A percentile compares a stretch with the other conserved stretches of the same genome.
Conservation (phyloP, 768 basidiomycete species). For the Mycena olivaceomarginata region DNA sequence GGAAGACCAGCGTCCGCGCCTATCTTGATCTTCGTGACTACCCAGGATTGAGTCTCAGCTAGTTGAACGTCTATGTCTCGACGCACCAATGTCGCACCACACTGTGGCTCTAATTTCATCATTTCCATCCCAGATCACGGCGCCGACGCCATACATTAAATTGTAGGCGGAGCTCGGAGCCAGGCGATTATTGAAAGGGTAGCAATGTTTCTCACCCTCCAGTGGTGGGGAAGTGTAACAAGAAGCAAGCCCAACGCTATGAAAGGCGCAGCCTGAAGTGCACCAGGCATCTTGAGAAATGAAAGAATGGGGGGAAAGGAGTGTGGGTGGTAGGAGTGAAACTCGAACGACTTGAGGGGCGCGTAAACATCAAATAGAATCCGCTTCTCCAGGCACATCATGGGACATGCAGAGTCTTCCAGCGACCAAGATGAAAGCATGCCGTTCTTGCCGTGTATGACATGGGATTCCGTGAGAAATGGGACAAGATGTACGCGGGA, state of each 20-base stretch:
- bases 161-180: constrained; percentile 54
- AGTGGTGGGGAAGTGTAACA: constrained; percentile 51
- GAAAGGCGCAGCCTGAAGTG: constrained; percentile 34
- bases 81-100: constrained; percentile 67
- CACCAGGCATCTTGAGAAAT: constrained; percentile 32
- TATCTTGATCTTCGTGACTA: constrained; percentile 54
- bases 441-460: constrained; percentile 9
- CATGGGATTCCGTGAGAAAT: not conserved
- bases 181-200: constrained; percentile 56
- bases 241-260: constrained; percentile 23
- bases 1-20: constrained; percentile 52
- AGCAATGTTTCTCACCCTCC: constrained; percentile 51
- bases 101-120: constrained; percentile 48
- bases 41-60: not conserved
- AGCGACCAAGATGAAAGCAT: not conserved
- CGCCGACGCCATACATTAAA: constrained; percentile 59
- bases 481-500: not conserved
- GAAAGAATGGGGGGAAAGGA: constrained; percentile 1
- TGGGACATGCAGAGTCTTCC: not conserved
- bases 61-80: not conserved
- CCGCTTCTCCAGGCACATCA: not conserved
- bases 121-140: constrained; percentile 62
- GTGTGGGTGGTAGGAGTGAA: not conserved
- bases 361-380: not conserved
- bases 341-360: not conserved